These are phyloP conservation scores for Quercus parvula DNA, from an alignment of 306 rosid species.

Conservation along the genomic window DNA sequence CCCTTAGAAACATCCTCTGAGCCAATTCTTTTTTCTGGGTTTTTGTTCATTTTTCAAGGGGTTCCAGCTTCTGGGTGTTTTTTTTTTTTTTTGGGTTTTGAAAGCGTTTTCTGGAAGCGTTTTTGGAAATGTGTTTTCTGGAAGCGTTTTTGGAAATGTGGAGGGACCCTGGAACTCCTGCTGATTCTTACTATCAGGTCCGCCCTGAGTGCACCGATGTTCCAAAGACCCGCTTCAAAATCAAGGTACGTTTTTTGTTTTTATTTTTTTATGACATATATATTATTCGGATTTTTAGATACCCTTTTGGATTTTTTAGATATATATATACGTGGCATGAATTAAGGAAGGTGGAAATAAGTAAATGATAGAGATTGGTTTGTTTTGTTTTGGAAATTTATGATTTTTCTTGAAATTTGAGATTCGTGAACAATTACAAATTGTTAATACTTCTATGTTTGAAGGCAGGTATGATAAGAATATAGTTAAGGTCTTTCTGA, in stretches of 20 bases:
- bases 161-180: conserved; percentile 78
- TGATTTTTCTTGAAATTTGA: no score
- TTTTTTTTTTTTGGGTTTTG: neutral
- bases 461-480: no score
- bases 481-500: no score
- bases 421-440: no score
- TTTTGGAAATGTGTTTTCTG: neutral
- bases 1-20: conserved; percentile 35
- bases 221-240: conserved; percentile 79
- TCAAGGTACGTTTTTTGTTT: conserved; percentile 46
- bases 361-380: neutral
- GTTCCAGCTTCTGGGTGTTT: conserved; percentile 32
- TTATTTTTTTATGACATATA: neutral
- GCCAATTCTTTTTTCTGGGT: conserved; percentile 31
- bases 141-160: conserved; percentile 60
- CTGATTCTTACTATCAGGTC: conserved; percentile 86
- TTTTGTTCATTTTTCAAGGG: conserved; percentile 42
- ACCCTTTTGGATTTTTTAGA: neutral
- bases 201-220: conserved; percentile 96
- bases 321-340: neutral
- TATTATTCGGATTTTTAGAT: neutral
- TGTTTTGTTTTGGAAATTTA: neutral
- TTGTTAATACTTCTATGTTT: no score
- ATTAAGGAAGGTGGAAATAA: conserved; percentile 1
- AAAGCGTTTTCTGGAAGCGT: neutral